These are phyloP conservation scores for Pleurotus salmoneostramineus DNA, from an alignment of 768 basidiomycete genomes.

Conservation along the genomic window DNA sequence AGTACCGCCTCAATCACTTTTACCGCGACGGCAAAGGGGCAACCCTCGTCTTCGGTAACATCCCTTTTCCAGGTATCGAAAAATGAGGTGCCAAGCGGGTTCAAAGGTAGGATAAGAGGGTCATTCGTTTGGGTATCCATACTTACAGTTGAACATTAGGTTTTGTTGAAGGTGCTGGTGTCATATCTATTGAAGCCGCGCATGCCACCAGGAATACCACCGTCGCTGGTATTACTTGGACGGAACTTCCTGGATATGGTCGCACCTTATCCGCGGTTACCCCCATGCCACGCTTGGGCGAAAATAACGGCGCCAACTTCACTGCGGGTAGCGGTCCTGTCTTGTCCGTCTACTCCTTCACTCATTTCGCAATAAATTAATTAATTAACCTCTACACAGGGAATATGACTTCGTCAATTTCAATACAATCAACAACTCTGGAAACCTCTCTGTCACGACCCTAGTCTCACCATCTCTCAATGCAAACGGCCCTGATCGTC, in stretches of 20 bases:
- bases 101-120: slow-evolving; percentile 36
- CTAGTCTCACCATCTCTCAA: slow-evolving; percentile 53
- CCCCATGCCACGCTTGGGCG: slow-evolving; percentile 46
- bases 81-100: slow-evolving; percentile 33
- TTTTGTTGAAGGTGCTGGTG: slow-evolving; percentile 61
- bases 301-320: slow-evolving; percentile 48
- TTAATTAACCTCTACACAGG: slow-evolving; percentile 19
- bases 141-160: slow-evolving; percentile 24
- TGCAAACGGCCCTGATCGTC: slow-evolving; percentile 42
- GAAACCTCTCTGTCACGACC: slow-evolving; percentile 45
- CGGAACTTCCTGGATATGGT: slow-evolving; percentile 56
- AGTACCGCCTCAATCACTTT: slow-evolving; percentile 39
- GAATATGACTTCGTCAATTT: slow-evolving; percentile 68
- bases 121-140: neutral
- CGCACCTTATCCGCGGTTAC: slow-evolving; percentile 58
- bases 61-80: slow-evolving; percentile 33
- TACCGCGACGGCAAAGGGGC: slow-evolving; percentile 37
- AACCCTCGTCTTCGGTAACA: slow-evolving; percentile 27
- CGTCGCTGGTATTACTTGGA: slow-evolving; percentile 53
- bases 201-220: slow-evolving; percentile 47
- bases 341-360: slow-evolving; percentile 32
- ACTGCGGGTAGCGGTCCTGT: slow-evolving; percentile 59
- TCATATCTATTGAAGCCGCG: slow-evolving; percentile 63
- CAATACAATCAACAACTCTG: slow-evolving; percentile 36
- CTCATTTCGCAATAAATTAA: neutral